phyloP scores from a whole-genome alignment of 148 eudicot species.

The Heliosperma pusillum region DNA sequence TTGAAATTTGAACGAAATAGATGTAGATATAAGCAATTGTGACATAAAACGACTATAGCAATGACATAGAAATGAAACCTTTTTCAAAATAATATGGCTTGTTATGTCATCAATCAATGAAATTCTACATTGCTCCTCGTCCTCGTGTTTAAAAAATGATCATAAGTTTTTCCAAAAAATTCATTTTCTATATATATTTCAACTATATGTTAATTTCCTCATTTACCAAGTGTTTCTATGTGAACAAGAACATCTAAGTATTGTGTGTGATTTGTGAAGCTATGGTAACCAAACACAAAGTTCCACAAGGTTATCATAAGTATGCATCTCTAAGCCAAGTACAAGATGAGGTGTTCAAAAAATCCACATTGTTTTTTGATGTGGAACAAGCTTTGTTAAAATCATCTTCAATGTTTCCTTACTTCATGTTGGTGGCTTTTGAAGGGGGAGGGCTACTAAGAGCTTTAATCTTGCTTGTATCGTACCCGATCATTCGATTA shows the following conservation, averaged over 20 bases:
- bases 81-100: not conserved
- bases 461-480: conserved; percentile 30
- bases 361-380: conserved; percentile 25
- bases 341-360: conserved; percentile 4
- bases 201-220: not conserved
- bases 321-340: conserved; percentile 17
- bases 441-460: conserved; percentile 35
- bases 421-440: conserved; percentile 40
- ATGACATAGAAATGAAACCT: not conserved
- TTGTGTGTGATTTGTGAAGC: not conserved
- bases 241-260: not conserved
- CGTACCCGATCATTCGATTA: conserved; percentile 28
- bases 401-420: conserved; percentile 31
- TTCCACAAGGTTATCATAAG: conserved; percentile 4
- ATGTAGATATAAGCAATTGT: too few relatives aligned
- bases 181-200: not conserved
- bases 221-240: not conserved
- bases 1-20: too few relatives aligned
- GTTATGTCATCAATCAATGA: conserved; percentile 1
- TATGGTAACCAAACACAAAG: not conserved
- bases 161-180: not conserved
- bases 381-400: conserved; percentile 28
- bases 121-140: not conserved
- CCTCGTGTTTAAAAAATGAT: not conserved
- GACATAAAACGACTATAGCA: not conserved